Evolutionary conservation across 208 protist genomes (phyloP), one percentile per base, ranked within the genome.

Genomic region (Phytomonas sp.): DNA sequence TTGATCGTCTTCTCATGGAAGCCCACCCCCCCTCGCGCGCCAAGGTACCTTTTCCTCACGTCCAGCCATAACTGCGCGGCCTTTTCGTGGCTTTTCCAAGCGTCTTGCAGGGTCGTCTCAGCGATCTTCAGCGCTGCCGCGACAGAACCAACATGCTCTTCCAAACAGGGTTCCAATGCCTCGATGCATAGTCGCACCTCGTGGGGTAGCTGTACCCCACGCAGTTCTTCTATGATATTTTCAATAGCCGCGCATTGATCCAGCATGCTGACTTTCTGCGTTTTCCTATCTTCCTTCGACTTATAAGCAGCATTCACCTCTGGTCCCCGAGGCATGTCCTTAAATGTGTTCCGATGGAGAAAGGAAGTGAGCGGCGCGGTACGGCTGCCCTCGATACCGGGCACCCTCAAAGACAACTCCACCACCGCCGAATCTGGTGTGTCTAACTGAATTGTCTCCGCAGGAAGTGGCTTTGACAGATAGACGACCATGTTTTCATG

Each of bases 401-500:
- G 34, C 32, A 51, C 15, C 31, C 9, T 70, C 59, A 2, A 78
- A 70, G 46, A 23, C 20, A 56, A 56, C 46, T 56, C 46, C 17
- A 56, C 46, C 20, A 26, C 20, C 11, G 46, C 6, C 23, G 46
- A 56, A 56, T 80, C 76, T 29, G 87, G 87, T 28, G 85, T 73
- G 63, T 93, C 84, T 13, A 72, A 79, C 33, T 76, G 71, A 56
- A 88, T 78, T 37, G 56, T 71, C 32, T 84, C 77, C 9, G 74
- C 66, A 36, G 73, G 30, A 20, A 67, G 60, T 13, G 75, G 67
- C 26, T 80, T 79, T 20, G 62, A 66, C 15, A 85, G 85, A 73
- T 90, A 90, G 15, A 93, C 76, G 1, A 87, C 74, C 20, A 62
- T 40, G 60, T 93, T 93, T 67, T 93, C 87, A 28, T 78, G 72